Evolutionary conservation across 2,329 filamentous ascomycete genomes (phyloP).

Genomic region (Gremmenia infestans): DNA sequence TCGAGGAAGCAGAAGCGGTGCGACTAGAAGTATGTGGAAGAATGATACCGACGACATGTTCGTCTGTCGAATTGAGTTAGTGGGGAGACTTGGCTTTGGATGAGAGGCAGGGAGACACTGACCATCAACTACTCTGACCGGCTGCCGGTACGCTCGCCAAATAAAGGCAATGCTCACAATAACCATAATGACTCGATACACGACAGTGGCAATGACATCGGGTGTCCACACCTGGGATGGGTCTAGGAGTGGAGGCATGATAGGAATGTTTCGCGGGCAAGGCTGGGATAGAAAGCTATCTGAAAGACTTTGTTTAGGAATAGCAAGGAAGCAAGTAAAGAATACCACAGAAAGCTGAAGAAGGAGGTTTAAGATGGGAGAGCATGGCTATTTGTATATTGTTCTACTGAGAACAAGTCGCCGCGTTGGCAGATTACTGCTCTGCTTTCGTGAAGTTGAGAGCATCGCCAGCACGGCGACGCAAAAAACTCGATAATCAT

Average conservation of each 20-base stretch:
- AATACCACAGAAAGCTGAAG: neutral
- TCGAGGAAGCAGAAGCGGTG: neutral
- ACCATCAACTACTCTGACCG: neutral
- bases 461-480: neutral
- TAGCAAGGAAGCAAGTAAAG: neutral
- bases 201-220: slow-evolving; percentile 5
- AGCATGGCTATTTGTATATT: neutral
- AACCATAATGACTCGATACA: slow-evolving; percentile 8
- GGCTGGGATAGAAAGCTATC: neutral
- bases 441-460: neutral
- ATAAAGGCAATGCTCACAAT: slow-evolving; percentile 5
- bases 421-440: neutral
- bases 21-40: neutral
- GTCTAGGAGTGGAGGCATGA: neutral
- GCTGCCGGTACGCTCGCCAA: slow-evolving; percentile 3
- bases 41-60: neutral
- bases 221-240: slow-evolving; percentile 2
- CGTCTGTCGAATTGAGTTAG: neutral
- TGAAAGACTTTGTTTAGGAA: neutral
- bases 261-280: neutral
- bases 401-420: neutral
- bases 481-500: neutral
- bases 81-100: neutral
- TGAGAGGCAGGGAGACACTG: neutral
- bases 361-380: neutral